Percentiles rank a stretch among this genome's conserved stretches.
phyloP scores from a whole-genome alignment of 78 protist species.

The Emiliania huxleyi region DNA sequence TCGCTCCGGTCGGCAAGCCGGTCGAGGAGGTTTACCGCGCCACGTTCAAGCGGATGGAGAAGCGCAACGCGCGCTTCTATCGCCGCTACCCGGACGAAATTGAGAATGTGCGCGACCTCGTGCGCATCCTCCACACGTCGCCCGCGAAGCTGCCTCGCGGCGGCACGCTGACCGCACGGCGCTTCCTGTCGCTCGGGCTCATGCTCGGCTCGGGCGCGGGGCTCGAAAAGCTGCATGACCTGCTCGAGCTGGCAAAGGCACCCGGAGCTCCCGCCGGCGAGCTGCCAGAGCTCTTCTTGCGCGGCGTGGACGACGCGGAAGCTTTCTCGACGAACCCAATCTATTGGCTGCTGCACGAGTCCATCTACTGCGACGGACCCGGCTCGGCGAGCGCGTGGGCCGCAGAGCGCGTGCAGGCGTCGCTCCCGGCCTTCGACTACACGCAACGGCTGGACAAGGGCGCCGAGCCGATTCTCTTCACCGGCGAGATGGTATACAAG shows the following conservation, averaged over 20 bases:
- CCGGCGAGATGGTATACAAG: conserved; percentile 2
- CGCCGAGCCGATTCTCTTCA: not conserved
- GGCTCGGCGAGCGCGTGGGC: not conserved
- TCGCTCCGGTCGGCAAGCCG: not conserved
- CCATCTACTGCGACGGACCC: conserved; percentile 32
- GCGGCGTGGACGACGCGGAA: not conserved
- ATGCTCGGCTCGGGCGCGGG: not conserved
- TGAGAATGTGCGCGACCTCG: not conserved
- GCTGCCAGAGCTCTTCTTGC: not conserved
- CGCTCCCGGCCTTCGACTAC: not conserved
- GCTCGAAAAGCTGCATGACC: not conserved
- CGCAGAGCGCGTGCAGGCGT: not conserved
- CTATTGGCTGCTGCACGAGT: conserved; percentile 35
- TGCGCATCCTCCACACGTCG: not conserved
- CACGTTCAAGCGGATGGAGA: conserved; percentile 11
- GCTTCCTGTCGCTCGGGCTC: conserved; percentile 8
- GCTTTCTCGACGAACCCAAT: conserved; percentile 16
- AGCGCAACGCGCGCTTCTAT: conserved; percentile 27
- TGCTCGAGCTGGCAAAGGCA: not conserved
- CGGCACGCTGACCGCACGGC: not conserved
- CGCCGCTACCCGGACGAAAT: not conserved
- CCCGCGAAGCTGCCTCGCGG: not conserved
- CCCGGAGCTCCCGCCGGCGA: not conserved
- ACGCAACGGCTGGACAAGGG: not conserved
- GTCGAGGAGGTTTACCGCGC: conserved; percentile 12